Conservation (phyloP, 2,329 filamentous ascomycete genomes). For the Hymenoscyphus linearis region DNA sequence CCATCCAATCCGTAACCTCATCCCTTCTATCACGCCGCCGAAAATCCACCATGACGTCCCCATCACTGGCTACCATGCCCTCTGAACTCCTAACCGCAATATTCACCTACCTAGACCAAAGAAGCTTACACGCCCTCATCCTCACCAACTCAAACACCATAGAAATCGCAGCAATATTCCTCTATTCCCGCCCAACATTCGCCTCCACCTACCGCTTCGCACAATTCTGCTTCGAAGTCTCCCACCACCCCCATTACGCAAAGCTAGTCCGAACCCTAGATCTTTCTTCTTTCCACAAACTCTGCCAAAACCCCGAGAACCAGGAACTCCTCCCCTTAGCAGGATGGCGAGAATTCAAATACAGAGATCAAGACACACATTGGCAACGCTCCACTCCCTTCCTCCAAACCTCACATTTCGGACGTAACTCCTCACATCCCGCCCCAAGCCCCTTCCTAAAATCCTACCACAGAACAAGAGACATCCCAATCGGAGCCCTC, state of each 20-base stretch:
- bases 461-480: constrained; percentile 12
- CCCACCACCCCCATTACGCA: constrained; percentile 16
- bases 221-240: constrained; percentile 21
- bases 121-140: constrained; percentile 14
- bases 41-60: constrained; percentile 3
- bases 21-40: constrained; percentile 13
- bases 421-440: constrained; percentile 13
- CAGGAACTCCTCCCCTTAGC: constrained; percentile 9
- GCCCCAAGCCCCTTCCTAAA: constrained; percentile 18
- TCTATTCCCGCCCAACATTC: constrained; percentile 21
- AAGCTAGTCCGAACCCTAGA: constrained; percentile 19
- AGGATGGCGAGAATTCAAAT: constrained; percentile 26
- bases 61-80: constrained; percentile 17
- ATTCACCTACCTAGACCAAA: constrained; percentile 16
- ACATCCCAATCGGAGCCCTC: constrained; percentile 22
- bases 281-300: constrained; percentile 17
- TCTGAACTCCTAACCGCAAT: constrained; percentile 19
- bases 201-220: constrained; percentile 24
- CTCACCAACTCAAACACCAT: constrained; percentile 15
- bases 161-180: constrained; percentile 15
- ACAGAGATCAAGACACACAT: constrained; percentile 15
- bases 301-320: not conserved
- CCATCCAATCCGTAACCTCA: constrained; percentile 13
- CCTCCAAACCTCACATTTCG: not conserved
- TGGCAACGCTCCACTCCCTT: not conserved